These are phyloP conservation scores for Rhodomyrtus tomentosa DNA, from an alignment of 345 rosid species.

Conservation along the genomic window DNA sequence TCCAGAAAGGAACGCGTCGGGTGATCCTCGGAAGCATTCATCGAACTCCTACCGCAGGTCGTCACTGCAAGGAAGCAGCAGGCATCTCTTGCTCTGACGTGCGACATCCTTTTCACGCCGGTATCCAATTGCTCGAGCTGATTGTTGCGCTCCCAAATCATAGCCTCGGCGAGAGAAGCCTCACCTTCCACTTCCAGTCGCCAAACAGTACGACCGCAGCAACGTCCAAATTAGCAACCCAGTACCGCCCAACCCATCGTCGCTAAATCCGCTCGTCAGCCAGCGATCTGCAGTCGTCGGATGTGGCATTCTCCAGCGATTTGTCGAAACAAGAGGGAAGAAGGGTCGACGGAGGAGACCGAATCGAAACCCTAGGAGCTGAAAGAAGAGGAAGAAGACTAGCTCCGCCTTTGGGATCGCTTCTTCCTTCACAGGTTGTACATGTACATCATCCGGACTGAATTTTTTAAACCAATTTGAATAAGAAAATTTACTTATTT, in stretches of 20 bases:
- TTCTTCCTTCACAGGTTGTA: background rate
- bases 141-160: background rate
- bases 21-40: slow-evolving; percentile 3
- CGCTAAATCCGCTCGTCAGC: background rate
- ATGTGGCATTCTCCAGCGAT: slow-evolving; percentile 1
- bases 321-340: slow-evolving; percentile 5
- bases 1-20: slow-evolving; percentile 20
- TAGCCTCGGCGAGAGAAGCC: background rate
- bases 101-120: background rate
- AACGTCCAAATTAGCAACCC: background rate
- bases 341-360: background rate
- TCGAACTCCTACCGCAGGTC: background rate
- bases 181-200: background rate
- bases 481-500: background rate
- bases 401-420: background rate
- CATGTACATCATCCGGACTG: background rate
- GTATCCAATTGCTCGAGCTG: background rate
- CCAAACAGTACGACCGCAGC: background rate
- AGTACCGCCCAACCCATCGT: background rate
- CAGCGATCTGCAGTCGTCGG: background rate
- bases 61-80: slow-evolving; percentile 26
- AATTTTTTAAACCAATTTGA: background rate
- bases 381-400: background rate
- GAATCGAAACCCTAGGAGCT: background rate
- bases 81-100: background rate